Base-by-base conservation (phyloP, 2,329 filamentous ascomycete genomes). In the Cladosporium sp. region DNA sequence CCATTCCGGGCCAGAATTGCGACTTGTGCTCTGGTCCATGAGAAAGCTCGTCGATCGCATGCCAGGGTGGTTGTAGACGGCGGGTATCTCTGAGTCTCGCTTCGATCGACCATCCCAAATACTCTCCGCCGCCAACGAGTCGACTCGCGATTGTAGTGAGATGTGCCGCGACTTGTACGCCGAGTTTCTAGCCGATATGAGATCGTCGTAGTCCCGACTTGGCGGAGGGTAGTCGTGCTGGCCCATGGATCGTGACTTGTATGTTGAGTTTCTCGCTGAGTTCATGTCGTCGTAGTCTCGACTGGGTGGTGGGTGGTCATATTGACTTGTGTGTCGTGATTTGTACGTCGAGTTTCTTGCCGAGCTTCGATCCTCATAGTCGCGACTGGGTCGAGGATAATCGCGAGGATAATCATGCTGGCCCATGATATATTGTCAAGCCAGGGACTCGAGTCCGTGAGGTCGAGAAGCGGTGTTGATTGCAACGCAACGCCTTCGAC, bases 131-230 rank as follows among this genome's bases (percentile, higher is more conserved):
- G 56, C 58, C 13, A 64, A 49, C 6, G 61, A 59, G 24, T 66
- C 60, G 0, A 61, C 59, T 44, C 58, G 47, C 13, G 60, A 64
- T 43, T 66, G 62, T 5, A 65, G 54, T 18, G 63, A 65, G 36
- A 66, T 59, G 24, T 66, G 64, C 42, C 62, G 56, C 12, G 61
- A 62, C 34, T 63, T 62, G 58, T 64, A 62, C n/a, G 59, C 41
- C 13, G 61, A 64, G 27, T 54, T 52, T 27, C 43, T 39, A 9
- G 41, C 37, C 15, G 45, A 53, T 48, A 41, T 51, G 22, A 49
- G 20, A 32, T 56, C 54, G 13, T 52, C 45, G 37, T 37, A 20
- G 27, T 56, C 55, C 32, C 50, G 44, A 27, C 29, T 56, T 36
- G 44, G 30, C 22, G 37, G 27, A 18, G 45, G 37, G 17, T 48